phyloP scores from a whole-genome alignment of 768 basidiomycete genomes.

The Agrocybe praecox region DNA sequence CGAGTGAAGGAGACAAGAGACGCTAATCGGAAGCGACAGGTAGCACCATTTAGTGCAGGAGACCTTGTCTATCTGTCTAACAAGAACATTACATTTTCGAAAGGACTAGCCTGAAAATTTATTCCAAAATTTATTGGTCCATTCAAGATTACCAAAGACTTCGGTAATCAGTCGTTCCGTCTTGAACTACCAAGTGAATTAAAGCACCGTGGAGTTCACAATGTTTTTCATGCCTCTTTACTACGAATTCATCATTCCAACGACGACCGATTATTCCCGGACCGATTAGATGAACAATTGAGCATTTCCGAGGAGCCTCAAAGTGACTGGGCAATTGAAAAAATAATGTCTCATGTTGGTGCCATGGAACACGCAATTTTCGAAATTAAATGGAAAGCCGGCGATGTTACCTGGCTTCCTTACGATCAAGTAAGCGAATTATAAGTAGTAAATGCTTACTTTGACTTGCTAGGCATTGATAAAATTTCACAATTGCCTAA shows the following conservation, averaged over 20 bases:
- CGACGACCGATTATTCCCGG: constrained; percentile 37
- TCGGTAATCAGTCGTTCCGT: constrained; percentile 16
- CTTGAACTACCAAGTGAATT: constrained; percentile 14
- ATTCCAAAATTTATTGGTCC: constrained; percentile 26
- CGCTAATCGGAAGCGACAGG: constrained; percentile 26
- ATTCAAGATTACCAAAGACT: constrained; percentile 14
- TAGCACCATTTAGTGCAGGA: constrained; percentile 12
- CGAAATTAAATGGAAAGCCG: constrained; percentile 29
- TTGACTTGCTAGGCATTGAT: too few species aligned
- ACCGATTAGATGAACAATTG: constrained; percentile 21
- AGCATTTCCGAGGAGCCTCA: constrained; percentile 12
- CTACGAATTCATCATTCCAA: constrained; percentile 33
- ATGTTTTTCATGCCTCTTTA: constrained; percentile 31
- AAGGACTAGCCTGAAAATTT: constrained; percentile 23
- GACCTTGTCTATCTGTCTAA: constrained; percentile 25
- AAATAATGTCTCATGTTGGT: constrained; percentile 23
- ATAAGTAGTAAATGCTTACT: too few species aligned
- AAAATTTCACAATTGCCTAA: too few species aligned
- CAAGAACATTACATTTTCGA: constrained; percentile 17
- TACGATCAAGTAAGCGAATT: too few species aligned
- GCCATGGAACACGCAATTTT: constrained; percentile 18
- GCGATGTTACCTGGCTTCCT: constrained; percentile 34
- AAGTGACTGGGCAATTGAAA: constrained; percentile 28
- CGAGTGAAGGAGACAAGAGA: constrained; percentile 27
- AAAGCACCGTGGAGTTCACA: constrained; percentile 18